These are phyloP conservation scores for Kwoniella newhampshirensis DNA, from an alignment of 768 basidiomycete species.

Conservation along the genomic window DNA sequence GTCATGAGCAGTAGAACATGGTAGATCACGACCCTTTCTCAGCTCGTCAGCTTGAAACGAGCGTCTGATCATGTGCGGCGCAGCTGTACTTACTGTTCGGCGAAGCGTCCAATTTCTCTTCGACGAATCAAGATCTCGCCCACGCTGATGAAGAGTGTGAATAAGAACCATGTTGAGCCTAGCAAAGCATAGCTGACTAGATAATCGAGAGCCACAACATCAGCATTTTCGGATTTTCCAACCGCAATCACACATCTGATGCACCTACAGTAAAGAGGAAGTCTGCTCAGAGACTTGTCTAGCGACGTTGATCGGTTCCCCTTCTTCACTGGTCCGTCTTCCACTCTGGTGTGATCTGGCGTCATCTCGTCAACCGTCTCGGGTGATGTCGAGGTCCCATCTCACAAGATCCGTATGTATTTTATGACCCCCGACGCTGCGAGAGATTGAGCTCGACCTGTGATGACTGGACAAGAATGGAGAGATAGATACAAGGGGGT, in stretches of 20 bases:
- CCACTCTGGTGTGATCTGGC: conserved; percentile 2
- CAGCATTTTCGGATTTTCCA: too few relatives aligned
- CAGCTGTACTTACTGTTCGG: conserved; percentile 42
- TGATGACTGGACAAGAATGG: too few relatives aligned
- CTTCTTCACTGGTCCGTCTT: conserved; percentile 4
- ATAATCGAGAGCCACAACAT: not conserved
- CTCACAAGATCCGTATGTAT: too few relatives aligned
- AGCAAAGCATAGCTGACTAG: conserved; percentile 39
- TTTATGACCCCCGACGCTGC: too few relatives aligned
- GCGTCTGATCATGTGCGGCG: not conserved
- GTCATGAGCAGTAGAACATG: conserved; percentile 38
- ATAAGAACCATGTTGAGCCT: conserved; percentile 30
- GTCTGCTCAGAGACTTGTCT: conserved; percentile 6
- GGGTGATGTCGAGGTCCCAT: too few relatives aligned
- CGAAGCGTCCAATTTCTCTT: conserved; percentile 26
- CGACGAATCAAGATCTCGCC: conserved; percentile 30
- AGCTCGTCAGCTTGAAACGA: not conserved
- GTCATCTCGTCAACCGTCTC: conserved; percentile 4
- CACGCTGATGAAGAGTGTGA: conserved; percentile 31
- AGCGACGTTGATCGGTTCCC: not conserved
- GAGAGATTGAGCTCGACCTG: too few relatives aligned
- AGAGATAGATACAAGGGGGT: too few relatives aligned
- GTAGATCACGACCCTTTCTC: conserved; percentile 33
- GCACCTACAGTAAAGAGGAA: conserved; percentile 19
- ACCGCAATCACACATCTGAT: too few relatives aligned